Evolutionary conservation across 192 early-diverging fungal species (phyloP).

Genomic region (Podila horticola): DNA sequence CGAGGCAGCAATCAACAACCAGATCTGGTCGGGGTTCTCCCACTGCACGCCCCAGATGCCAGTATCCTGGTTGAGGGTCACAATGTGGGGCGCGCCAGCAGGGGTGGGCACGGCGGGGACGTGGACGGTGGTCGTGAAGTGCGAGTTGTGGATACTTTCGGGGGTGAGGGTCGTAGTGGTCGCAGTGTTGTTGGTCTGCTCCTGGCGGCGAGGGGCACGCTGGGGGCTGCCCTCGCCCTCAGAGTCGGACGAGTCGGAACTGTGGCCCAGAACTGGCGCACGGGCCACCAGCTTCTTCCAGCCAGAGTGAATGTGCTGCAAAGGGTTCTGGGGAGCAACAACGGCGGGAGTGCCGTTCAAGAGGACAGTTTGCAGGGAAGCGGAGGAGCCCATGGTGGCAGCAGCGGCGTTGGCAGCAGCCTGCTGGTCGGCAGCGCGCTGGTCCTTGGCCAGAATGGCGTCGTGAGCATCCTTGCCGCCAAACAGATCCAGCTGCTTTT

Average conservation of each 20-base stretch:
- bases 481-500: slow-evolving; percentile 34
- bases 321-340: slow-evolving; percentile 6
- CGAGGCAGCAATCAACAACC: slow-evolving; percentile 40
- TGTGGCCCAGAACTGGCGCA: slow-evolving; percentile 12
- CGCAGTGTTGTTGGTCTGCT: slow-evolving; percentile 3
- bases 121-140: neutral
- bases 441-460: slow-evolving; percentile 22
- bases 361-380: slow-evolving; percentile 11
- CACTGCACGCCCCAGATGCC: slow-evolving; percentile 43
- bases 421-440: slow-evolving; percentile 22
- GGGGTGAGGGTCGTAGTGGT: slow-evolving; percentile 10
- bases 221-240: neutral
- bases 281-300: slow-evolving; percentile 40
- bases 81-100: slow-evolving; percentile 8
- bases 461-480: slow-evolving; percentile 20
- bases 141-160: neutral
- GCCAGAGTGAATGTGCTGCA: slow-evolving; percentile 16
- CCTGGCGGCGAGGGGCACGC: neutral
- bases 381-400: slow-evolving; percentile 5
- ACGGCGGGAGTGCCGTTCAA: neutral
- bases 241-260: neutral
- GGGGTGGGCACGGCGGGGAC: neutral
- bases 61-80: slow-evolving; percentile 21
- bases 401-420: slow-evolving; percentile 8
- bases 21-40: slow-evolving; percentile 46